Base-by-base conservation (phyloP, 2,329 filamentous ascomycete genomes). In the Onygenales sp. region DNA sequence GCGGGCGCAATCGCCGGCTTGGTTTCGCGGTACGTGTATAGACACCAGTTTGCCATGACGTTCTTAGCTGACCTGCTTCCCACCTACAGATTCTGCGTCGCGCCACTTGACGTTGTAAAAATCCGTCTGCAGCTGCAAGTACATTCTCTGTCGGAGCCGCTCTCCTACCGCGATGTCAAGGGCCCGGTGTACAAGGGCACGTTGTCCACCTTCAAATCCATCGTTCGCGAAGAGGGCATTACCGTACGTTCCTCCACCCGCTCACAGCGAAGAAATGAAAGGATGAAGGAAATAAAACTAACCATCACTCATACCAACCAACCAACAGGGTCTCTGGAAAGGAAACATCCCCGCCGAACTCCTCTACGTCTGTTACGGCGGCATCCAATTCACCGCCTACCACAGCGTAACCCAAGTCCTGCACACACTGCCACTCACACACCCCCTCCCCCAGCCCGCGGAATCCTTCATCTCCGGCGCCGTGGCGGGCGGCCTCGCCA, bases 51-150 rank as follows among this genome's bases (percentile, higher is more conserved):
- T 27, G 21, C 21, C 21, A 27, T 27, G 21, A 27, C 21, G 21
- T 27, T 17, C 17, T 27, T 27, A 27, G 21, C 21, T 27, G 21
- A 27, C 8, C 21, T 48, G 38, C 6, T 7, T 6, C 17, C 33
- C 7, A 9, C 2, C 5, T 31, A 51, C 61, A 90, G 88, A 68
- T 97, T 98, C 76, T 82, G 93, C 66, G 86, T 97, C 67, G 89
- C 93, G 14, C 93, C 93, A 51, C 86, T 98, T 60, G 93, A 98
- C 71, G 93, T 98, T 58, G 84, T 97, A 73, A 97, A 98, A 77
- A 98, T 98, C 72, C 88, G 93, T 46, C 84, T 97, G 45, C 93
- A 98, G 69, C 83, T 98, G 14, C 93, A 97, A 71, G 82, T 87
- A 44, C 87, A 94, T 73, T 90, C 89, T 48, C 81, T 88, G 56